phyloP scores from a whole-genome alignment of 805 yeast genomes.

The Vanderwaltozyma yarrowii region DNA sequence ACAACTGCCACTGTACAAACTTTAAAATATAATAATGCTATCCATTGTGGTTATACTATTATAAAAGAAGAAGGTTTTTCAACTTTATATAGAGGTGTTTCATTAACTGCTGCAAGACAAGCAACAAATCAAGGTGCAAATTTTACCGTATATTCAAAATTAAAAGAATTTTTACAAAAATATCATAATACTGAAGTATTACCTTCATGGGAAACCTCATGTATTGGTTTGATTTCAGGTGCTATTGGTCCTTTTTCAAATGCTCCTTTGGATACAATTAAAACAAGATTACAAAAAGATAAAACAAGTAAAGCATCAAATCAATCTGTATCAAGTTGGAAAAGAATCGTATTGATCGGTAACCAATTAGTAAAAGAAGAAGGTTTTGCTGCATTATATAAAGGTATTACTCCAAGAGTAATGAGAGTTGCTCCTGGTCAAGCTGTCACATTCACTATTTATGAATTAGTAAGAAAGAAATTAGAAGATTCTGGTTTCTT shows the following conservation, averaged over 20 bases:
- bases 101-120: conserved; percentile 93
- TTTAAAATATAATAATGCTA: conserved; percentile 86
- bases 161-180: conserved; percentile 60
- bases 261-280: conserved; percentile 95
- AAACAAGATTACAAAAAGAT: conserved; percentile 92
- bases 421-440: conserved; percentile 99
- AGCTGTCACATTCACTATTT: conserved; percentile 96
- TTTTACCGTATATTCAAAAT: conserved; percentile 85
- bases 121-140: conserved; percentile 98
- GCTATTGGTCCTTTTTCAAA: conserved; percentile 97
- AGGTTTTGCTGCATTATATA: conserved; percentile 81
- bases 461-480: conserved; percentile 70
- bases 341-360: conserved; percentile 73
- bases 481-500: conserved; percentile 36
- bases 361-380: conserved; percentile 75
- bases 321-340: conserved; percentile 44
- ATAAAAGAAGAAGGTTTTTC: conserved; percentile 84
- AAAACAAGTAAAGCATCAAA: conserved; percentile 37
- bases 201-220: conserved; percentile 91
- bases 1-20: conserved; percentile 30
- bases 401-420: conserved; percentile 97
- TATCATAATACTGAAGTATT: conserved; percentile 47
- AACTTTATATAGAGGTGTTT: conserved; percentile 88
- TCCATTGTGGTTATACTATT: conserved; percentile 78
- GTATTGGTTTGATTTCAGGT: conserved; percentile 86